These are phyloP conservation scores for Epichloe gansuensis DNA, from an alignment of 2,329 filamentous ascomycete genomes.

Conservation along the genomic window DNA sequence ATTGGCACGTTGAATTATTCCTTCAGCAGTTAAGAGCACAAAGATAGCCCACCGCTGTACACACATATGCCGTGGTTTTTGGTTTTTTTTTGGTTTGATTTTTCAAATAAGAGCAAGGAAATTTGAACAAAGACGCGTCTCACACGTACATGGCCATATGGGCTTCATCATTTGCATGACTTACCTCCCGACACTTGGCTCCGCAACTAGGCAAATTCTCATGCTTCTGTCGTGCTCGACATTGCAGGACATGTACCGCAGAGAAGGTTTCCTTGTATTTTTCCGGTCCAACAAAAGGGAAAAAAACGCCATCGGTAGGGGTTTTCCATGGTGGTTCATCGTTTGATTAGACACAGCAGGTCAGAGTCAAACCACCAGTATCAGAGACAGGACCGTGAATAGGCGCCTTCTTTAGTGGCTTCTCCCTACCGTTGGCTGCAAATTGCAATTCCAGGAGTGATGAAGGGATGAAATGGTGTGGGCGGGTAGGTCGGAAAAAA, in stretches of 20 bases:
- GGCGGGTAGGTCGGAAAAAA: not conserved
- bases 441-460: not conserved
- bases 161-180: no score
- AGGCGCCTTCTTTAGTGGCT: not conserved
- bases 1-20: constrained; percentile 44
- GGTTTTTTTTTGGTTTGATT: not conserved
- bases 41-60: constrained; percentile 43
- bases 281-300: not conserved
- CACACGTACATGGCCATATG: not conserved
- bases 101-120: no score
- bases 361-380: not conserved
- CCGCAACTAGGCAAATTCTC: not conserved
- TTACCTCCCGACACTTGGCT: not conserved
- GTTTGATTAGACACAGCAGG: not conserved
- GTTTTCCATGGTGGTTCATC: not conserved
- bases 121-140: not conserved
- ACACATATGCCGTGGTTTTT: constrained; percentile 42
- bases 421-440: not conserved
- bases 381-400: not conserved
- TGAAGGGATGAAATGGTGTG: not conserved
- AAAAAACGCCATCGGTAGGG: not conserved
- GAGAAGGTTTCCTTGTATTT: no score
- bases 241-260: not conserved
- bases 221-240: not conserved
- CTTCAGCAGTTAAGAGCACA: constrained; percentile 44